Evolutionary conservation across 306 rosid species (phyloP).

Genomic region (Castanopsis chinensis): DNA sequence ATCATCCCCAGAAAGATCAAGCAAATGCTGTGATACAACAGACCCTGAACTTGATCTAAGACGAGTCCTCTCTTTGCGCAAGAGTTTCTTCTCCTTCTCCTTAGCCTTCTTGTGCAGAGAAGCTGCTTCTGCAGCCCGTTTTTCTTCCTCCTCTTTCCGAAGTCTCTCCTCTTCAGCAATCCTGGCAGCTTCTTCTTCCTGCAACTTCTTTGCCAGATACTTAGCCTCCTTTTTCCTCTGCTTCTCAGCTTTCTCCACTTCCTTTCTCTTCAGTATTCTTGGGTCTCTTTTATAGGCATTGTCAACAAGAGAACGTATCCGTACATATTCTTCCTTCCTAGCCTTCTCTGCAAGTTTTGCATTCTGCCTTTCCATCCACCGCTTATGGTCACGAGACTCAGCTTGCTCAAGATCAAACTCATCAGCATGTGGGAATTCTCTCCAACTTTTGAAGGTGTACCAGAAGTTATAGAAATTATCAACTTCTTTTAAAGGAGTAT

Average conservation of each 20-base stretch:
- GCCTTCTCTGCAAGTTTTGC: constrained; percentile 89
- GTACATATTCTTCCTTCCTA: constrained; percentile 87
- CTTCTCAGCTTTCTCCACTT: constrained; percentile 83
- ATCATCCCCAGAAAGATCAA: constrained; percentile 59
- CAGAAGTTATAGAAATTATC: constrained; percentile 86
- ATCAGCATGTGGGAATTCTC: constrained; percentile 97
- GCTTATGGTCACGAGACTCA: constrained; percentile 89
- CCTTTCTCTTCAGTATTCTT: constrained; percentile 82
- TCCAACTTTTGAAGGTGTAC: constrained; percentile 94
- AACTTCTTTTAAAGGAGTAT: constrained; percentile 55
- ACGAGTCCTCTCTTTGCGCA: constrained; percentile 87
- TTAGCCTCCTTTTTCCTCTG: constrained; percentile 86
- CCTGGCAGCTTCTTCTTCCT: constrained; percentile 91
- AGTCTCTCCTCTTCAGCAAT: constrained; percentile 78
- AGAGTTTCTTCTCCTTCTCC: constrained; percentile 93
- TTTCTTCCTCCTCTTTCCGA: constrained; percentile 75
- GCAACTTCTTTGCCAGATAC: constrained; percentile 70
- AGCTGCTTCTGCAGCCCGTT: constrained; percentile 79
- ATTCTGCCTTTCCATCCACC: constrained; percentile 99
- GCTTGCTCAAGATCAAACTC: constrained; percentile 98
- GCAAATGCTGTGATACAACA: constrained; percentile 43
- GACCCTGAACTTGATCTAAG: constrained; percentile 74
- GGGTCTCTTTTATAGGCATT: constrained; percentile 95
- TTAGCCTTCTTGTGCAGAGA: constrained; percentile 73
- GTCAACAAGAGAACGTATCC: constrained; percentile 86